Evolutionary conservation across 1,139 yeast species (phyloP).

Genomic region (Blastobotrys ciferrii): DNA sequence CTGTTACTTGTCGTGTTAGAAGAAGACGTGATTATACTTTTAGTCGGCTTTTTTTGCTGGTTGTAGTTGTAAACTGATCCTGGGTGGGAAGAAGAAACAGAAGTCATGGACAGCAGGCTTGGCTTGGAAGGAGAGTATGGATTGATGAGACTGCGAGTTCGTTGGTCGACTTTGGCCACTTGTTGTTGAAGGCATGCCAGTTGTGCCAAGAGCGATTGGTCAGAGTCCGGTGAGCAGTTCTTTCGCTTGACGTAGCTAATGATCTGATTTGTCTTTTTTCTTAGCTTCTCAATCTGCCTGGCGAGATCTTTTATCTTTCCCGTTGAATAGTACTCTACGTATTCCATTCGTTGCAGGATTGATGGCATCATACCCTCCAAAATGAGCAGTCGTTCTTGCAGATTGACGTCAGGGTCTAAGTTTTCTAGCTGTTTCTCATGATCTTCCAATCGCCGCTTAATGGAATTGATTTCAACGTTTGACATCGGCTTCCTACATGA

Average conservation of each 20-base stretch:
- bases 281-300: not conserved
- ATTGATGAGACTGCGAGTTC: not conserved
- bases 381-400: not conserved
- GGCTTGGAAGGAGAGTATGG: not conserved
- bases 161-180: not conserved
- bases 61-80: not conserved
- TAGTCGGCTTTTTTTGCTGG: not conserved
- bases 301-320: not conserved
- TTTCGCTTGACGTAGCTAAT: not conserved
- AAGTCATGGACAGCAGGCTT: not conserved
- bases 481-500: not conserved
- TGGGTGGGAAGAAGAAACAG: not conserved
- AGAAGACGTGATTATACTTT: not conserved
- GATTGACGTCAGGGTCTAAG: not conserved
- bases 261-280: constrained; percentile 2
- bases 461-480: not conserved
- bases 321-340: not conserved
- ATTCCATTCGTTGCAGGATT: constrained; percentile 1
- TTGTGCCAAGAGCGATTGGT: not conserved
- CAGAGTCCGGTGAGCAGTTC: not conserved
- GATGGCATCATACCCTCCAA: constrained; percentile 5
- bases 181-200: not conserved
- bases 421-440: not conserved
- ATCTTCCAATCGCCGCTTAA: not conserved
- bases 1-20: not conserved